A percentile compares a stretch with the other conserved stretches of the same genome.
Evolutionary conservation across 2,329 filamentous ascomycete genomes (phyloP).

Genomic region (Neoscytalidium dimidiatum): DNA sequence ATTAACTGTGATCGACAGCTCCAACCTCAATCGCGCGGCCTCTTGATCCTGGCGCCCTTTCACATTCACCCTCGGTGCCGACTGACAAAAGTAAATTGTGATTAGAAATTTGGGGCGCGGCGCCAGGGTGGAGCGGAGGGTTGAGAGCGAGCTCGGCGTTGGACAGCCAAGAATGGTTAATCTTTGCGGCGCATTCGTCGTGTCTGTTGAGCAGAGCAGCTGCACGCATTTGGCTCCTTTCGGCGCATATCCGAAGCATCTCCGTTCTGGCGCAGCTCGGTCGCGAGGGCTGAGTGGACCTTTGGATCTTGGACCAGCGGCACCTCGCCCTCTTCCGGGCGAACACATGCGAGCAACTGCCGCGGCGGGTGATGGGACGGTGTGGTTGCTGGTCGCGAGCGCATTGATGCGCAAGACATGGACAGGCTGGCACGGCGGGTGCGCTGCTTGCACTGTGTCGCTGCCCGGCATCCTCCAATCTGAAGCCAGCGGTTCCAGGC

Average conservation of each 20-base stretch:
- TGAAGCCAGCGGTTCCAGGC: conserved; percentile 9
- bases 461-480: conserved; percentile 9
- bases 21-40: neutral
- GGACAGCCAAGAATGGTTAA: neutral
- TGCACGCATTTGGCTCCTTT: neutral
- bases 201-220: neutral
- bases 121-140: neutral
- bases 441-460: conserved; percentile 8
- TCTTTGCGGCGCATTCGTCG: neutral
- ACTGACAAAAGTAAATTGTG: neutral
- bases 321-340: neutral
- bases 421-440: neutral
- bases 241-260: conserved; percentile 8
- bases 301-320: no score
- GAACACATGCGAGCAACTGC: neutral
- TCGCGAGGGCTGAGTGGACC: no score
- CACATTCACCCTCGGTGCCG: neutral
- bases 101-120: neutral
- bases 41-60: neutral
- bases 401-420: neutral
- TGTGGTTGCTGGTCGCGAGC: neutral
- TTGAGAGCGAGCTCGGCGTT: neutral
- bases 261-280: neutral
- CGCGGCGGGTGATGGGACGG: neutral
- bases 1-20: neutral